Base-by-base conservation (phyloP, 331 rosid genomes). In the Pyrus hybrid region DNA sequence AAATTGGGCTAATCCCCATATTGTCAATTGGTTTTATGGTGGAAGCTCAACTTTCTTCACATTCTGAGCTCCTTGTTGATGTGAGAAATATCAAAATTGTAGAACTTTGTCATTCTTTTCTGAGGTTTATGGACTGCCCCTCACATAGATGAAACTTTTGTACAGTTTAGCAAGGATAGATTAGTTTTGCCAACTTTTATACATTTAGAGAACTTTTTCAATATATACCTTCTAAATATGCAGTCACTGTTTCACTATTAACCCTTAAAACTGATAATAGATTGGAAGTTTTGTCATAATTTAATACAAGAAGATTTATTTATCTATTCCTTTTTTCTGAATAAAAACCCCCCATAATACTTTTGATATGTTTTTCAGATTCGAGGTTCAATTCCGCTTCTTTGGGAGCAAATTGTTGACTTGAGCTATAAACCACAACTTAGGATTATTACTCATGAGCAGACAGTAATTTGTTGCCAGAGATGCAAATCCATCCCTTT, bases 381-480 rank as follows among this genome's bases (percentile, higher is more conserved):
- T 85, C 93, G 99, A 77, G 99, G 99, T 58, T 92, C 99, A 51
- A 83, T 94, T 81, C 99, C 96, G 67, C 82, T 91, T 80, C 88
- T 94, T 29, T 94, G 97, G 99, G 97, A 91, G 86, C 99, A 94
- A 83, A 94, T 94, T 82, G 97, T 92, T 87, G 99, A 92, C 83
- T 87, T 94, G 78, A 92, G 97, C 89, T 94, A 94, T 81, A 94
- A 92, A 83, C 99, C 99, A 0, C 86, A 4, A 51, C 89, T 92
- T 60, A 84, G 88, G 75, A 76, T 94, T 67, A 86, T 91, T 62
- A 77, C 67, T 77, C 90, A 92, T 63, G 93, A 92, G 77, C 87
- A 90, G 84, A 90, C 83, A 63, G 99, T 94, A 86, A n/a, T 22
- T 77, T 84, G 58, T 77, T 49, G 68, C 72, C 30, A 63, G 45